Base-by-base conservation (phyloP, 352 stramenopile genomes). In the Pythium apleroticum region DNA sequence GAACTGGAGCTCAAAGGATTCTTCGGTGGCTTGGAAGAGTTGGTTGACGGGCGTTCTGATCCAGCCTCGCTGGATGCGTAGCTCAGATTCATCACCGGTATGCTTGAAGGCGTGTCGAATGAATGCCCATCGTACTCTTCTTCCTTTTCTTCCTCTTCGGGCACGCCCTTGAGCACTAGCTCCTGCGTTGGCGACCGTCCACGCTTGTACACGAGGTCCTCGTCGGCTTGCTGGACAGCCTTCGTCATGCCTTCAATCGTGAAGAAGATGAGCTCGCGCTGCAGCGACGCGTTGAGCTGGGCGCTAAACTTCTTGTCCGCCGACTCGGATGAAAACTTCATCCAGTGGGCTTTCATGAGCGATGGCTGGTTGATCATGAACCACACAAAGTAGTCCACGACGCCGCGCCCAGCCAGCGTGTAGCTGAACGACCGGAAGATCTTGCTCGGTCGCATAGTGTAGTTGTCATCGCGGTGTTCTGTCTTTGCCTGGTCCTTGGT, bases 191-290 rank as follows among this genome's bases (percentile, higher is more conserved):
- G 76, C 28, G 81, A 90, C 12, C 66, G 76, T 31, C 84, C 69
- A 1, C 75, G 74, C 35, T 73, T 58, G 6, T 68, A 69, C 30
- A 86, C 46, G 1, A 90, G 67, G 24, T 91, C 84, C 14, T 89
- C 82, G 43, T 93, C 86, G 4, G 83, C 78, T 20, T 84, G 66
- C 25, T 91, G 75, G 31, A 96, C 74, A 6, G 89, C 82, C 12
- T 78, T 75, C 24, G 80, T 90, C 84, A 97, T 96, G 11, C 89
- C 86, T 30, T 91, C 81, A 37, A 94, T 94, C n/a, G 89, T 96
- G 61, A 93, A 96, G 57, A 93, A 93, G 49, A 97, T 90, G 25
- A 97, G 77, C 53, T 97, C 89, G 22, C 88, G 80, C 65, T 94
- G 85, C 9, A 97, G 71, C 54, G 88, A 84, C 17, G 78, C 90